Evolutionary conservation across 169 alveolate species (phyloP).

Genomic region (Eimeria praecox): DNA sequence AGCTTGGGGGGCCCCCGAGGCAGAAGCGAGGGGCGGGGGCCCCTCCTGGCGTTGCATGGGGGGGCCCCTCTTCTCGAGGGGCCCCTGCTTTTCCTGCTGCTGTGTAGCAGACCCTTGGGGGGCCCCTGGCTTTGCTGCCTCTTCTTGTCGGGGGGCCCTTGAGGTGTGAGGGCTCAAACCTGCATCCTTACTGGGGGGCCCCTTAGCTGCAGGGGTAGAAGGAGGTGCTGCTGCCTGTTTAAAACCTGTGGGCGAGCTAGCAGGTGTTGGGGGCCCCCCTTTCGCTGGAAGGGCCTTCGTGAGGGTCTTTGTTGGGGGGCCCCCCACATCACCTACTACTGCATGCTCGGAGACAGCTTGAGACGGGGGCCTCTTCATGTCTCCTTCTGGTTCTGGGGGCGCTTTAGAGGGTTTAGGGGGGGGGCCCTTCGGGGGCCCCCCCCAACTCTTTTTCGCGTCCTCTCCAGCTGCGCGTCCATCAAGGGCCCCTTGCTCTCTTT

Average conservation of each 20-base stretch:
- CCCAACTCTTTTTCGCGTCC: not conserved
- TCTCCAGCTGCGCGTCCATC: not conserved
- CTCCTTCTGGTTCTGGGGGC: not conserved
- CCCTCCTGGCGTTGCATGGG: not conserved
- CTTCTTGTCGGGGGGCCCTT: not conserved
- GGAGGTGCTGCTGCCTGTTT: not conserved
- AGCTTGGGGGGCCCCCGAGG: not conserved
- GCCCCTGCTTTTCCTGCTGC: not conserved
- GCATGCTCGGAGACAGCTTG: not conserved
- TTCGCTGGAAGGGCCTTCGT: not conserved
- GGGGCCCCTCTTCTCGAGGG: not conserved
- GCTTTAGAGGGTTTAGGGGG: not conserved
- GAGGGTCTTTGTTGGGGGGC: not conserved
- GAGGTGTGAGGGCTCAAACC: too few relatives aligned
- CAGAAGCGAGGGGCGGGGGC: not conserved
- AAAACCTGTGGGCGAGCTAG: not conserved
- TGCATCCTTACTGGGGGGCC: constrained; percentile 24
- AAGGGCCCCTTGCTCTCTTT: not conserved
- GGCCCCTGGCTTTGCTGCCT: constrained; percentile 25
- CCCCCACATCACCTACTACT: not conserved
- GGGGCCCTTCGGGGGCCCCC: not conserved
- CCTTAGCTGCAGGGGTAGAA: not conserved
- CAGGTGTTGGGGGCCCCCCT: not conserved
- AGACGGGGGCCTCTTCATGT: not conserved
- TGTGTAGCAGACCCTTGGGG: not conserved